Evolutionary conservation across 208 protist genomes (phyloP).

Genomic region (Trichomonas tenax): DNA sequence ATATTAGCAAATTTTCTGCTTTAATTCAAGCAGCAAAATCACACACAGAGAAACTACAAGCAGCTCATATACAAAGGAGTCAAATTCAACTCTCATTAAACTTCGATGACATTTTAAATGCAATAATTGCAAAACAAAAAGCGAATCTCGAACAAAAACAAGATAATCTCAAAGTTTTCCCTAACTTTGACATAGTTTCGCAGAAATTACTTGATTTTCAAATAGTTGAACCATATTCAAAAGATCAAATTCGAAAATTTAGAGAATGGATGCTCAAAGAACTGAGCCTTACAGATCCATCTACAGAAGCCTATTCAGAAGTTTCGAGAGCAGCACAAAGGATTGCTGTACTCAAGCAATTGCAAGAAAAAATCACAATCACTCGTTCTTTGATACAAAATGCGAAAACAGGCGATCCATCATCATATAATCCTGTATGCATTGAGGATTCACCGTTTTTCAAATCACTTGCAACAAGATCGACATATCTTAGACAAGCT

Average conservation of each 20-base stretch:
- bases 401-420: background rate
- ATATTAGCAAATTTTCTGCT: background rate
- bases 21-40: background rate
- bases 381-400: background rate
- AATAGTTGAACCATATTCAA: background rate
- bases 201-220: background rate
- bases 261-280: background rate
- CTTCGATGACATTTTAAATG: background rate
- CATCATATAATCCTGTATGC: background rate
- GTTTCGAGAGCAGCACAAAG: background rate
- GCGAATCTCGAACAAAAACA: background rate
- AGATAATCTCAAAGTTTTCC: background rate
- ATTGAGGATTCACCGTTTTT: background rate
- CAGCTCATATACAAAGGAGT: background rate
- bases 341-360: background rate
- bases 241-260: background rate
- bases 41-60: background rate
- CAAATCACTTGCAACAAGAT: background rate
- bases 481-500: background rate
- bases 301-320: background rate
- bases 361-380: background rate
- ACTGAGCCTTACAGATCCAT: background rate
- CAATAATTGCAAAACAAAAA: background rate
- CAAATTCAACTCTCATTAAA: background rate
- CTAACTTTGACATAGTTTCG: background rate